Conservation (phyloP, 148 eudicot genomes). For the Mesembryanthemum crystallinum region DNA sequence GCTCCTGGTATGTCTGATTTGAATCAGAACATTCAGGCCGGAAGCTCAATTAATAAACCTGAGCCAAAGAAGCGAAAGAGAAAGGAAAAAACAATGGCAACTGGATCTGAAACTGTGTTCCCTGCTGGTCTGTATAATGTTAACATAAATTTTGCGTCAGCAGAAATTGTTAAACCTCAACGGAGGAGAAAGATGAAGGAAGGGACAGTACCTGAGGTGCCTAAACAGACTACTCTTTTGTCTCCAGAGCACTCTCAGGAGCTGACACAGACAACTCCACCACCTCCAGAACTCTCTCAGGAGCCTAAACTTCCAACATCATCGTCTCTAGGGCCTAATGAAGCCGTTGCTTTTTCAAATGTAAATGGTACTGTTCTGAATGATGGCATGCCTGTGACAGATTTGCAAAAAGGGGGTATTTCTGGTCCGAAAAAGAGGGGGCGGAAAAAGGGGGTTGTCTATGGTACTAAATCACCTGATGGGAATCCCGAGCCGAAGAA, state of each 20-base stretch:
- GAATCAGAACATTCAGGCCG: slow-evolving; percentile 15
- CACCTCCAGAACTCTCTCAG: slow-evolving; percentile 15
- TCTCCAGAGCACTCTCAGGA: slow-evolving; percentile 18
- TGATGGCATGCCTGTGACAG: slow-evolving; percentile 17
- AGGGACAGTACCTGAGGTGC: slow-evolving; percentile 16
- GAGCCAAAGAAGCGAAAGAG: slow-evolving; percentile 34
- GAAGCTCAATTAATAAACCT: slow-evolving; percentile 17
- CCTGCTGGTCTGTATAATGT: slow-evolving; percentile 20
- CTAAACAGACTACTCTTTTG: slow-evolving; percentile 16
- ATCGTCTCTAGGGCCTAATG: slow-evolving; percentile 19
- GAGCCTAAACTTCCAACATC: no score
- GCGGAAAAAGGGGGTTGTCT: slow-evolving; percentile 24
- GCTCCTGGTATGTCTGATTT: slow-evolving; percentile 7
- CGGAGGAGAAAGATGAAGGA: slow-evolving; percentile 25
- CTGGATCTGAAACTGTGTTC: slow-evolving; percentile 16
- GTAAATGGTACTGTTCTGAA: slow-evolving; percentile 37
- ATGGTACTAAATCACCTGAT: not conserved
- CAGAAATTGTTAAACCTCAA: slow-evolving; percentile 17
- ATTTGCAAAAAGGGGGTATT: slow-evolving; percentile 17
- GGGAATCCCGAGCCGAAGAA: slow-evolving; percentile 18
- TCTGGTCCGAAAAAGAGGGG: slow-evolving; percentile 37
- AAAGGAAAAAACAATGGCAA: slow-evolving; percentile 25
- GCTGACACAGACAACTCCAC: slow-evolving; percentile 3
- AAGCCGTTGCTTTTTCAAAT: slow-evolving; percentile 33
- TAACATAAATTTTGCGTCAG: slow-evolving; percentile 28